Percentiles rank a stretch among this genome's conserved stretches.
phyloP scores from a whole-genome alignment of 2,329 filamentous ascomycete species.

The Penicillium freii region DNA sequence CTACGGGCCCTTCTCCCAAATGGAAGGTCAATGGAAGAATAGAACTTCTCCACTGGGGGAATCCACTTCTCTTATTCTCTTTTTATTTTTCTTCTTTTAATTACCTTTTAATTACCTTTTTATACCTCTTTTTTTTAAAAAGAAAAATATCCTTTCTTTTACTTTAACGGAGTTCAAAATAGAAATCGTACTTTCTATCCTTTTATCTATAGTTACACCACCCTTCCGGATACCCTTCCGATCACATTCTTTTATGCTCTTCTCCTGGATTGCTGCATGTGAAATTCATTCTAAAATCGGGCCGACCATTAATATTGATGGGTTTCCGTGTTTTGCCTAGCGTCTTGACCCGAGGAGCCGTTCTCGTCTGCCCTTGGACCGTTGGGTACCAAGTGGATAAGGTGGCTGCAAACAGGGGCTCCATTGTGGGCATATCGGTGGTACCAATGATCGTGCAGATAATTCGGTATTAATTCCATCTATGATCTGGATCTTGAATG shows the following conservation, averaged over 20 bases:
- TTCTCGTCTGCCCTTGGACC: slow-evolving; percentile 5
- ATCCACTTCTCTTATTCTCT: not conserved
- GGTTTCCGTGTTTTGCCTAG: slow-evolving; percentile 5
- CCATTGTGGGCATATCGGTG: not conserved
- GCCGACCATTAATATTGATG: slow-evolving; percentile 4
- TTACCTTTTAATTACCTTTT: not conserved
- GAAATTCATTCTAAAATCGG: slow-evolving; percentile 10
- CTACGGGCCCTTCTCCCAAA: not conserved
- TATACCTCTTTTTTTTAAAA: not conserved
- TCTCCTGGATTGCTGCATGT: slow-evolving; percentile 9
- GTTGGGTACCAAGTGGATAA: slow-evolving; percentile 5
- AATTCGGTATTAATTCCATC: not conserved
- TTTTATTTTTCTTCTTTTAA: not conserved
- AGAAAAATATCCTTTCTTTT: not conserved
- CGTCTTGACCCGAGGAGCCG: slow-evolving; percentile 8
- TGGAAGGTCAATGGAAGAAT: slow-evolving; percentile 5
- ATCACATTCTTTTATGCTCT: slow-evolving; percentile 4
- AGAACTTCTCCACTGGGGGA: not conserved
- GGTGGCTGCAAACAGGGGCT: slow-evolving; percentile 13
- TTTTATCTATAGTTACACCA: slow-evolving; percentile 1
- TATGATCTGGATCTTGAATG: not conserved
- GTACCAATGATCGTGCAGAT: not conserved
- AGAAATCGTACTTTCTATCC: not conserved
- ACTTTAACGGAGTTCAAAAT: not conserved
- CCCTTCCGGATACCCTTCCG: not conserved